Evolutionary conservation across 768 basidiomycete genomes (phyloP).

Genomic region (Xanthoconium stramineum): DNA sequence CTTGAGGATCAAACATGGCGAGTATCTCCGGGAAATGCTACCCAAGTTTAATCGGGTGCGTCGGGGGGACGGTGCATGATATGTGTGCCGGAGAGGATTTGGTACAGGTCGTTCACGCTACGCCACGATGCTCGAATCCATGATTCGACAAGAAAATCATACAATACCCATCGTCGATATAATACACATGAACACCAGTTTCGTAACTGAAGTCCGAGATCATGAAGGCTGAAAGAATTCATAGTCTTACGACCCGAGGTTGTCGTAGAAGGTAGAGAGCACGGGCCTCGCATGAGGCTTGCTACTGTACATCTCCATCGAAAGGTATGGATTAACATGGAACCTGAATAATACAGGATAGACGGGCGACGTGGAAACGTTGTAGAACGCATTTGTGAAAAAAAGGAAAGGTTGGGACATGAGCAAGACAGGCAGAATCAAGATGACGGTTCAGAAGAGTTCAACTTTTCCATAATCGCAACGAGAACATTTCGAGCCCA

Average conservation of each 20-base stretch:
- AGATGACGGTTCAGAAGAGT: slow-evolving; percentile 1
- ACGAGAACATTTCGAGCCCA: slow-evolving; percentile 21
- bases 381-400: neutral
- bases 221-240: too few relatives aligned
- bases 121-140: neutral
- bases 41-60: slow-evolving; percentile 83
- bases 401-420: neutral
- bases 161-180: neutral
- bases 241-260: neutral
- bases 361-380: neutral
- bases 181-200: neutral
- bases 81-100: neutral
- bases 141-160: neutral
- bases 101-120: neutral
- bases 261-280: slow-evolving; percentile 18
- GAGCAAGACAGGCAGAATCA: slow-evolving; percentile 3
- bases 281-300: slow-evolving; percentile 11
- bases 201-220: too few relatives aligned
- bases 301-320: neutral
- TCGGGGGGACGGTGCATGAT: slow-evolving; percentile 51
- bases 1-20: slow-evolving; percentile 81
- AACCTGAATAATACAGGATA: slow-evolving; percentile 8
- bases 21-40: slow-evolving; percentile 89
- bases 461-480: slow-evolving; percentile 25
- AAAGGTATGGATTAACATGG: slow-evolving; percentile 46